These are phyloP conservation scores for Zea mays DNA, from an alignment of 176 grass and related monocot genomes.

Conservation along the genomic window Zm-B73-REFERENCE-NAM-5.0 NC_050104.1:147988501-147989000, in stretches of 20 bases:
- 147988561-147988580: conserved; percentile 67
- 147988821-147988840: conserved; percentile 50
- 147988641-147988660: conserved; percentile 50
- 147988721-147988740: conserved; percentile 57
- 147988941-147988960: conserved; percentile 28
- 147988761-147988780: conserved; percentile 46
- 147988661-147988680: conserved; percentile 62
- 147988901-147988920: conserved; percentile 59
- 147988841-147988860: conserved; percentile 45
- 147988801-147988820: conserved; percentile 45
- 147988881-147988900: conserved; percentile 55
- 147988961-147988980: conserved; percentile 46
- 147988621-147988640: conserved; percentile 53
- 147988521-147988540: conserved; percentile 56
- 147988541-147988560: conserved; percentile 51
- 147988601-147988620: conserved; percentile 52
- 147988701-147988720: conserved; percentile 48
- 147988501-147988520: conserved; percentile 59
- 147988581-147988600: conserved; percentile 57
- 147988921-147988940: conserved; percentile 48
- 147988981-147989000: conserved; percentile 31
- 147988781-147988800: conserved; percentile 39
- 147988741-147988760: conserved; percentile 45
- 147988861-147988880: conserved; percentile 59
- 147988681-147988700: conserved; percentile 45